Conservation (phyloP, 164 flowering plant genomes). For the Cinnamomum chago region DNA sequence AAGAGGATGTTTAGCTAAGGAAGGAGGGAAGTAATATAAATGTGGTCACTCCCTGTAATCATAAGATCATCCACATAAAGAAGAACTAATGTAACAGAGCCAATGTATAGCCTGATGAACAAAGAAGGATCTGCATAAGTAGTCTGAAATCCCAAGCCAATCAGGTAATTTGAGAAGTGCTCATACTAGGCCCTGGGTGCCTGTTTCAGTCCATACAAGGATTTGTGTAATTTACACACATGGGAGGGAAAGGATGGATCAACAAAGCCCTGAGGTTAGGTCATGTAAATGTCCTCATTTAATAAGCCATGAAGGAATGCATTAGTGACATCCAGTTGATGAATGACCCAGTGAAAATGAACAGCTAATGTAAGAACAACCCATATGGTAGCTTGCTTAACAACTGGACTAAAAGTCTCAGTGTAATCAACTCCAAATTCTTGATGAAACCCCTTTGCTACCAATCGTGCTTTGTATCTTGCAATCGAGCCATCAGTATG, state of each 20-base stretch:
- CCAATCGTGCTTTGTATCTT: too few species aligned
- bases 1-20: too few species aligned
- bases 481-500: too few species aligned
- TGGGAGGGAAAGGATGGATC: background rate
- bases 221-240: background rate
- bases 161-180: background rate
- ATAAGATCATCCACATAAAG: too few species aligned
- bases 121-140: too few species aligned
- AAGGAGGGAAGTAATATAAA: too few species aligned
- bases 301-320: background rate
- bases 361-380: background rate
- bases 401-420: constrained; percentile 9
- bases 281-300: background rate
- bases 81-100: too few species aligned
- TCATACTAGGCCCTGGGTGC: background rate
- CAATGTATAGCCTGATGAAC: too few species aligned
- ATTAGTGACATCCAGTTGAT: background rate
- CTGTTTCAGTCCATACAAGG: background rate
- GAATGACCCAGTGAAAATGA: background rate
- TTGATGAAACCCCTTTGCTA: background rate
- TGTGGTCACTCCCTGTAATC: too few species aligned
- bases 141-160: too few species aligned
- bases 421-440: background rate
- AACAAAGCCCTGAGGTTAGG: background rate
- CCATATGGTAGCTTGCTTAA: background rate